Conservation (phyloP, 2,329 filamentous ascomycete genomes). For the Sclerotinia subarctica region DNA sequence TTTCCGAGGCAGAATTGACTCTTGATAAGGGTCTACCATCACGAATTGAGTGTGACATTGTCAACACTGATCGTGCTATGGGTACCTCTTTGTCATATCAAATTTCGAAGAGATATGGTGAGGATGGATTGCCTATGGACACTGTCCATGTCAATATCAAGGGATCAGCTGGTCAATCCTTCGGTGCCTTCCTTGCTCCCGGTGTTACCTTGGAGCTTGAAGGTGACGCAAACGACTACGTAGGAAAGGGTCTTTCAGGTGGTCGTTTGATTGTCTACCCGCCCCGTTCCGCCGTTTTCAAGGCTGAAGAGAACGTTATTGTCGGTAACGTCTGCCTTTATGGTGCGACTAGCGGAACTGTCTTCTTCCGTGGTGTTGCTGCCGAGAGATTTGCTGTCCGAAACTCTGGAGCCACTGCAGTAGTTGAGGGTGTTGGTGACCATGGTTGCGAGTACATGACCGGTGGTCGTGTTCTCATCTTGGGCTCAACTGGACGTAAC, state of each 20-base stretch:
- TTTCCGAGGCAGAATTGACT: slow-evolving; percentile 90
- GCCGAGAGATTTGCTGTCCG: slow-evolving; percentile 95
- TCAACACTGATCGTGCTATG: slow-evolving; percentile 93
- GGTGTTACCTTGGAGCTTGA: slow-evolving; percentile 94
- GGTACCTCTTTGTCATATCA: slow-evolving; percentile 95
- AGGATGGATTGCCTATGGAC: slow-evolving; percentile 83
- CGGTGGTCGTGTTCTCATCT: slow-evolving; percentile 81
- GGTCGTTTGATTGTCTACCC: slow-evolving; percentile 92
- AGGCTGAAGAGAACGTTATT: slow-evolving; percentile 92
- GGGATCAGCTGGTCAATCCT: slow-evolving; percentile 94
- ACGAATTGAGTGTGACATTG: slow-evolving; percentile 90
- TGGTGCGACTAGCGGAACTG: slow-evolving; percentile 84
- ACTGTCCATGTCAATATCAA: slow-evolving; percentile 96
- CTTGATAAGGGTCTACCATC: slow-evolving; percentile 92
- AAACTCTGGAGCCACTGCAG: slow-evolving; percentile 93
- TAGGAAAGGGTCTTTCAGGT: slow-evolving; percentile 92
- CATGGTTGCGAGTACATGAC: slow-evolving; percentile 99
- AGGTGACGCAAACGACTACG: slow-evolving; percentile 94
- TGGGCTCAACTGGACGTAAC: slow-evolving; percentile 89
- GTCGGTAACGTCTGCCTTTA: slow-evolving; percentile 95
- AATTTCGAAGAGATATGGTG: slow-evolving; percentile 87
- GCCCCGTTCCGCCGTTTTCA: slow-evolving; percentile 84
- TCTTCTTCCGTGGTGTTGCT: slow-evolving; percentile 95
- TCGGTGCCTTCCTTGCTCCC: slow-evolving; percentile 88
- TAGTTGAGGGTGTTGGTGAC: slow-evolving; percentile 94